Conservation (phyloP, 1,284 basidiomycete genomes). For the Sporisorium sorghi region DNA sequence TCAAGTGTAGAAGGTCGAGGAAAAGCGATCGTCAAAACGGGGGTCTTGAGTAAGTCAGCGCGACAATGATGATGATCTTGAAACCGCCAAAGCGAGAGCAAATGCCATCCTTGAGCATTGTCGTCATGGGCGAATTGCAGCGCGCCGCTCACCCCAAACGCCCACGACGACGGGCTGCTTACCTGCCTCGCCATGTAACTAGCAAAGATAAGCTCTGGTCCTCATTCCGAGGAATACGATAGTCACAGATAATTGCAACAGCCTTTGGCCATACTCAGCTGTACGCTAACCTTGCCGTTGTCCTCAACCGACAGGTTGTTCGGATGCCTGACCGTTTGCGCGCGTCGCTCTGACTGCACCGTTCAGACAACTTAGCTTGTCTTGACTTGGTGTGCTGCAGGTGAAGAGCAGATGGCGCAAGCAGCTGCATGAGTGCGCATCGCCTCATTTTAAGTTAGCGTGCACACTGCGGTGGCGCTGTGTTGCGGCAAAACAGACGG, state of each 20-base stretch:
- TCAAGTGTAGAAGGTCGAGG: too few species aligned
- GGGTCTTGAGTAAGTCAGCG: not conserved
- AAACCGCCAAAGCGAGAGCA: too few species aligned
- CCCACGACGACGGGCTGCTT: too few species aligned
- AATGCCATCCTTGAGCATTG: not conserved
- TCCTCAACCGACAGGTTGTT: too few species aligned
- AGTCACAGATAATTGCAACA: not conserved
- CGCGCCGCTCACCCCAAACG: not conserved
- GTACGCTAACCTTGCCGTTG: not conserved
- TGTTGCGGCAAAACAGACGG: not conserved
- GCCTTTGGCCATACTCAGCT: not conserved
- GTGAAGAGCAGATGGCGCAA: not conserved
- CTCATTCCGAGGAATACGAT: not conserved
- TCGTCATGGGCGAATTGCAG: constrained; percentile 29
- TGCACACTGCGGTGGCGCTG: not conserved
- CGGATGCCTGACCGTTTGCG: not conserved
- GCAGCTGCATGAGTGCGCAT: not conserved
- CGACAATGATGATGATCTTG: not conserved
- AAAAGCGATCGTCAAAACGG: not conserved
- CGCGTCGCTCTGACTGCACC: not conserved
- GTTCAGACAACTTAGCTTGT: too few species aligned
- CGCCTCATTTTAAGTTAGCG: not conserved
- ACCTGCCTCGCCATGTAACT: too few species aligned
- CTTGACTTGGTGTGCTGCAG: too few species aligned
- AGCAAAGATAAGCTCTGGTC: not conserved